Evolutionary conservation across 2,329 filamentous ascomycete genomes (phyloP).

Genomic region (Harringtonia aguacate): DNA sequence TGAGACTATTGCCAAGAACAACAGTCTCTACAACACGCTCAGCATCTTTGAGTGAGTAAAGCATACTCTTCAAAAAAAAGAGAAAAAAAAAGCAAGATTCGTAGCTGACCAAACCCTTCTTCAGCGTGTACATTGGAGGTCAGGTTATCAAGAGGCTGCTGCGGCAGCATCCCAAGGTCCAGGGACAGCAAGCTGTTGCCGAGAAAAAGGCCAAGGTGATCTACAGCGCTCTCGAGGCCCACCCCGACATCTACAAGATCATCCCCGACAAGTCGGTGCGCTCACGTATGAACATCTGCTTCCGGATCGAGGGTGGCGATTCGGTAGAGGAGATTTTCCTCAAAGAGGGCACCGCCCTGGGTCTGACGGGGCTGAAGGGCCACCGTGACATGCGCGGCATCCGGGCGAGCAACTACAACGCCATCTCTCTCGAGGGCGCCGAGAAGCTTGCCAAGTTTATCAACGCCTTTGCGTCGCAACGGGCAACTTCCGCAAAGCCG

Average conservation of each 20-base stretch:
- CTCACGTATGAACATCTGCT: slow-evolving; percentile 93
- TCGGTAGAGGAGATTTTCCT: slow-evolving; percentile 69
- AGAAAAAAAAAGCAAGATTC: no score
- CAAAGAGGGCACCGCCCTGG: slow-evolving; percentile 54
- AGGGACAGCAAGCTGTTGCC: slow-evolving; percentile 64
- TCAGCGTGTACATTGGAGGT: slow-evolving; percentile 84
- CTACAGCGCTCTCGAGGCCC: slow-evolving; percentile 66
- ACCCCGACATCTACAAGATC: slow-evolving; percentile 62
- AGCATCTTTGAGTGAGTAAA: slow-evolving; percentile 78
- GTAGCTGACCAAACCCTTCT: no score
- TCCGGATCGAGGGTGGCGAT: slow-evolving; percentile 61
- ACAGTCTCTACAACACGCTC: slow-evolving; percentile 90
- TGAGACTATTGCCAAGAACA: slow-evolving; percentile 79
- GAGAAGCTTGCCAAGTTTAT: slow-evolving; percentile 59
- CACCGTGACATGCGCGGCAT: slow-evolving; percentile 83
- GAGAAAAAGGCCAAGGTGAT: slow-evolving; percentile 66
- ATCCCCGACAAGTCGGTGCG: slow-evolving; percentile 66
- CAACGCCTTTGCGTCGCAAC: slow-evolving; percentile 38
- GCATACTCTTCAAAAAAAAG: no score
- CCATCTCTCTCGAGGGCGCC: slow-evolving; percentile 56
- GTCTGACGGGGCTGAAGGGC: slow-evolving; percentile 75
- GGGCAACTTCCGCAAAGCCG: no score
- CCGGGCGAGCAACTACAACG: slow-evolving; percentile 82
- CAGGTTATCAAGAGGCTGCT: slow-evolving; percentile 74
- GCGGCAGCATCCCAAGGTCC: slow-evolving; percentile 54